These are phyloP conservation scores for Pichia nakasei DNA, from an alignment of 805 yeast species.

Conservation along the genomic window DNA sequence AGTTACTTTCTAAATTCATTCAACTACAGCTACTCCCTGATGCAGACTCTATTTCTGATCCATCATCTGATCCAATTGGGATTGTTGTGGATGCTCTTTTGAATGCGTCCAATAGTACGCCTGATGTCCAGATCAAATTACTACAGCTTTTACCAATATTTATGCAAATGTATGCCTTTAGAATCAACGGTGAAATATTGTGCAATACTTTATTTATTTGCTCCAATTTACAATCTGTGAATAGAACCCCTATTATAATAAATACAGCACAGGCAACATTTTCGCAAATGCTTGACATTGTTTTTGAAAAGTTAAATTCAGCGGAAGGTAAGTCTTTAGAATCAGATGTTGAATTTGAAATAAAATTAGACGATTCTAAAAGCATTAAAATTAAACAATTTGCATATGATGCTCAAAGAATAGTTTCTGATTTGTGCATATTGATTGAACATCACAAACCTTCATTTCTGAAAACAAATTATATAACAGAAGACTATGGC, in stretches of 20 bases:
- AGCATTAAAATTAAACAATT: slow-evolving; percentile 36
- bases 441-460: slow-evolving; percentile 54
- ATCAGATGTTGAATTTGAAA: slow-evolving; percentile 29
- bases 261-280: slow-evolving; percentile 92
- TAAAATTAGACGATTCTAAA: slow-evolving; percentile 39
- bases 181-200: slow-evolving; percentile 47
- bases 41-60: slow-evolving; percentile 22
- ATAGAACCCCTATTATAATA: slow-evolving; percentile 65
- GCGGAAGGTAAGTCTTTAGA: slow-evolving; percentile 28
- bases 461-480: slow-evolving; percentile 39
- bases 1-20: slow-evolving; percentile 57
- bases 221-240: slow-evolving; percentile 58
- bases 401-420: slow-evolving; percentile 60
- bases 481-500: slow-evolving; percentile 56
- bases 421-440: slow-evolving; percentile 66
- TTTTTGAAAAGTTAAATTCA: slow-evolving; percentile 57
- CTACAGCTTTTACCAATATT: slow-evolving; percentile 75
- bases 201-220: slow-evolving; percentile 59
- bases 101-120: slow-evolving; percentile 69
- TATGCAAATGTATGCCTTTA: slow-evolving; percentile 51
- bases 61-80: slow-evolving; percentile 24
- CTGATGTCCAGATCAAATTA: slow-evolving; percentile 70
- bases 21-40: slow-evolving; percentile 45
- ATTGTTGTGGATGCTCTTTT: slow-evolving; percentile 57
- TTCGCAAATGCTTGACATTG: slow-evolving; percentile 71